These are phyloP conservation scores for Leccinum pallidistipes DNA, from an alignment of 1,284 basidiomycete species.

Conservation along the genomic window DNA sequence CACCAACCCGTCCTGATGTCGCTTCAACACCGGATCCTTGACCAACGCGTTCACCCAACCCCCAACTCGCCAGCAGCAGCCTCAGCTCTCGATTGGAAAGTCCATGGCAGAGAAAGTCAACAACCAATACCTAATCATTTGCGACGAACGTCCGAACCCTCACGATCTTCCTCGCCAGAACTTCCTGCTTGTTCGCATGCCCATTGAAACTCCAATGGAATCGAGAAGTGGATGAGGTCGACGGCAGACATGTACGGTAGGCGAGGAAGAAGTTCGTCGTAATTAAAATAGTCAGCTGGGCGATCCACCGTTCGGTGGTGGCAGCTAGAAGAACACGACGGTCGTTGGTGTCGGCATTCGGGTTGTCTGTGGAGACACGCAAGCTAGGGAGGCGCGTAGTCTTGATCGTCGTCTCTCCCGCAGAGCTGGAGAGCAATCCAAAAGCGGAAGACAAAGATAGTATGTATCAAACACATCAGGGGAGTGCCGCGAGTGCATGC, in stretches of 20 bases:
- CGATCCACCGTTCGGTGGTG: slow-evolving; percentile 88
- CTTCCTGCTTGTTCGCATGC: too few species aligned
- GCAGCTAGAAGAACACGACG: slow-evolving; percentile 73
- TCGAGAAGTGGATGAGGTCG: slow-evolving; percentile 74
- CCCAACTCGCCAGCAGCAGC: slow-evolving; percentile 66
- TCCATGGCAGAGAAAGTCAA: slow-evolving; percentile 86
- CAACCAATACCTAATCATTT: slow-evolving; percentile 53
- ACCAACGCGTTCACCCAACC: slow-evolving; percentile 78
- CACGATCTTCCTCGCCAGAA: too few species aligned
- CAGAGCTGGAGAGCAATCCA: slow-evolving; percentile 53
- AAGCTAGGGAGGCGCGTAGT: slow-evolving; percentile 45
- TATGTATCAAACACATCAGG: slow-evolving; percentile 77
- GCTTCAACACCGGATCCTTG: slow-evolving; percentile 64
- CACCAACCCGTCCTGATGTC: slow-evolving; percentile 67
- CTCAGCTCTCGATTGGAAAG: slow-evolving; percentile 76
- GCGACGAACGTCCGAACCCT: slow-evolving; percentile 46
- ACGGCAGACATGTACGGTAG: slow-evolving; percentile 78
- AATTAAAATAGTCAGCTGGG: slow-evolving; percentile 81
- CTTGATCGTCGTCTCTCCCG: slow-evolving; percentile 57
- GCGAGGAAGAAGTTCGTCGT: slow-evolving; percentile 88
- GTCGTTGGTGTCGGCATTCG: slow-evolving; percentile 17
- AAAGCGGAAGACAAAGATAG: slow-evolving; percentile 71
- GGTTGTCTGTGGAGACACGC: slow-evolving; percentile 25
- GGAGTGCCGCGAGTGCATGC: slow-evolving; percentile 62
- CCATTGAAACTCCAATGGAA: slow-evolving; percentile 56